phyloP scores from a whole-genome alignment of 306 rosid genomes.

The Myrica gale region DNA sequence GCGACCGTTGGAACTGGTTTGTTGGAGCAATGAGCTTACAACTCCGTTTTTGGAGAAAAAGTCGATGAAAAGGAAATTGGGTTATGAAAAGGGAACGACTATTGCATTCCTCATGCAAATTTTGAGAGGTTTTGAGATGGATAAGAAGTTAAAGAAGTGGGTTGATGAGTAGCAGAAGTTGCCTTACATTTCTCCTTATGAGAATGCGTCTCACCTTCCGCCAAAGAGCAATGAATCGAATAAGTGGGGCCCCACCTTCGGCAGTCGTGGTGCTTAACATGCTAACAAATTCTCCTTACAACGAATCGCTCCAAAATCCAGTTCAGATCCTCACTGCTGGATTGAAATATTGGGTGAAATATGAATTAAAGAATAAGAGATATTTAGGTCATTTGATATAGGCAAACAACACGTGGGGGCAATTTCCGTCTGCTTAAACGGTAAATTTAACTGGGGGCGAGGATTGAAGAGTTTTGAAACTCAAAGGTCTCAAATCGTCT shows the following conservation, averaged over 20 bases:
- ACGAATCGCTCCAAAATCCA: too few relatives aligned
- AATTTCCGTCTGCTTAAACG: too few relatives aligned
- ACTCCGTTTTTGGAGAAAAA: conserved; percentile 56
- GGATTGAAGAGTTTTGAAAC: too few relatives aligned
- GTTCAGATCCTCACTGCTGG: too few relatives aligned
- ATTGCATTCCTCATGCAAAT: conserved; percentile 51
- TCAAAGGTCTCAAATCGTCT: too few relatives aligned
- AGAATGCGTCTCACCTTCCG: conserved; percentile 55
- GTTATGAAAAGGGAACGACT: conserved; percentile 17
- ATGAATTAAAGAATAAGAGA: too few relatives aligned
- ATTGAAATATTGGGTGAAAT: too few relatives aligned
- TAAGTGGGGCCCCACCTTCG: conserved; percentile 36
- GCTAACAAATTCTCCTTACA: too few relatives aligned
- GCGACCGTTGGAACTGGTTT: conserved; percentile 65
- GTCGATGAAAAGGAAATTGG: conserved; percentile 1
- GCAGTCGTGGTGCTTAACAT: too few relatives aligned
- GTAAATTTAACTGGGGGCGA: too few relatives aligned
- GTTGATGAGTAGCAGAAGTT: conserved; percentile 69
- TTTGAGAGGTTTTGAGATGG: conserved; percentile 71
- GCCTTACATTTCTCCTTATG: conserved; percentile 78
- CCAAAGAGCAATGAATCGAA: conserved; percentile 65
- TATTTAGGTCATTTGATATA: too few relatives aligned
- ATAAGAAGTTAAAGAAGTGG: conserved; percentile 72
- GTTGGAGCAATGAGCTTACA: conserved; percentile 67
- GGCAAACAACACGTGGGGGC: too few relatives aligned